A percentile compares a stretch with the other conserved stretches of the same genome.
These are phyloP conservation scores for Trametes sp. DNA, from an alignment of 1,284 basidiomycete genomes.

Conservation along the genomic window DNA sequence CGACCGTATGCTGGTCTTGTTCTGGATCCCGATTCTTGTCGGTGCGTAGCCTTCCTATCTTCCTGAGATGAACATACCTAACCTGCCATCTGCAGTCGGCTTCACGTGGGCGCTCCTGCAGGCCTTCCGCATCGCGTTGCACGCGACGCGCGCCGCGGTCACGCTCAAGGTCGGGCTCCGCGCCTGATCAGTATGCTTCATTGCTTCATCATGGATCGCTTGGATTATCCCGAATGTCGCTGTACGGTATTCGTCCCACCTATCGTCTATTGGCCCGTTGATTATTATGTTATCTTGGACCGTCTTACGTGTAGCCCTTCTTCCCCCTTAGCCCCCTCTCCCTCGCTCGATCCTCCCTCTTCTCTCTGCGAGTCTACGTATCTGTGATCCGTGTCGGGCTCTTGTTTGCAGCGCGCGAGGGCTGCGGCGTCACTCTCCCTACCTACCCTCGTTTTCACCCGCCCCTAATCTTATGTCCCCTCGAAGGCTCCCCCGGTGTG, in stretches of 20 bases:
- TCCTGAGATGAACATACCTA: slow-evolving; percentile 11
- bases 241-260: neutral
- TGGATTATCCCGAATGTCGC: slow-evolving; percentile 16
- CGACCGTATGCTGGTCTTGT: slow-evolving; percentile 91
- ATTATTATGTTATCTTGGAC: neutral
- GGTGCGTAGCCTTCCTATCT: slow-evolving; percentile 62
- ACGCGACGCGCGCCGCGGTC: slow-evolving; percentile 58
- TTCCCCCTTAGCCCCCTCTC: neutral
- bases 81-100: slow-evolving; percentile 56
- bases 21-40: slow-evolving; percentile 90
- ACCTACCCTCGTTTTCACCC: neutral
- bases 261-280: neutral
- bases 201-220: slow-evolving; percentile 1
- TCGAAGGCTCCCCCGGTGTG: slow-evolving; percentile 16
- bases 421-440: neutral
- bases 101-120: slow-evolving; percentile 71
- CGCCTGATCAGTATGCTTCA: slow-evolving; percentile 36
- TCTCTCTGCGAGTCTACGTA: neutral
- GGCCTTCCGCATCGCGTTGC: slow-evolving; percentile 63
- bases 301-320: neutral
- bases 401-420: neutral
- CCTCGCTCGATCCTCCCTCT: neutral
- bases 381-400: neutral
- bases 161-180: slow-evolving; percentile 54
- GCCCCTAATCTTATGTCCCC: slow-evolving; percentile 7